Conservation (phyloP, 139 green algal species). For the Pleodorina starrii region DNA sequence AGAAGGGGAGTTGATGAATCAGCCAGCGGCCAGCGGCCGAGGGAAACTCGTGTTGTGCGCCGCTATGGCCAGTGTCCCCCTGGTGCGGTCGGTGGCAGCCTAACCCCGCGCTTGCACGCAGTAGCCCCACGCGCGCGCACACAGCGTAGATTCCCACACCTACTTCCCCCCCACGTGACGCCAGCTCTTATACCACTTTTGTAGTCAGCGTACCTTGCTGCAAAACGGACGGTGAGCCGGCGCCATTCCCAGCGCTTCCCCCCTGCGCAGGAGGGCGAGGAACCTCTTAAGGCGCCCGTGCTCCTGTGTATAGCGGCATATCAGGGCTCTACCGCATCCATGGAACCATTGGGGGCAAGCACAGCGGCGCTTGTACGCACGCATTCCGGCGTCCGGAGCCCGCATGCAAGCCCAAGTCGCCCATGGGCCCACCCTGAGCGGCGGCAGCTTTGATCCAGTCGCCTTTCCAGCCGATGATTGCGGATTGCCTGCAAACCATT, state of each 20-base stretch:
- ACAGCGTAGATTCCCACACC: too few species aligned
- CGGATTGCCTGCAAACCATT: not conserved
- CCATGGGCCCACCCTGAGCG: slow-evolving; percentile 18
- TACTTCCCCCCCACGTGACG: too few species aligned
- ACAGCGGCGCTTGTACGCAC: too few species aligned
- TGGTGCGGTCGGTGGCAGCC: too few species aligned
- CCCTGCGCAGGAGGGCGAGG: not conserved
- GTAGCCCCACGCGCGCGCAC: too few species aligned
- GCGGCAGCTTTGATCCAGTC: slow-evolving; percentile 1
- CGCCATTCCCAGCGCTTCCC: slow-evolving; percentile 3
- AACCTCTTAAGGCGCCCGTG: not conserved
- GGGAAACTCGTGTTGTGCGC: too few species aligned
- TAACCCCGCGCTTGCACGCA: too few species aligned
- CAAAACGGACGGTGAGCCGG: not conserved
- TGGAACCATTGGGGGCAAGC: too few species aligned
- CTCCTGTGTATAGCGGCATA: not conserved
- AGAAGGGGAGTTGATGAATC: not conserved
- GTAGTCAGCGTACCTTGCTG: not conserved
- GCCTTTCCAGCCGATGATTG: not conserved
- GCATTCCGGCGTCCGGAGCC: not conserved
- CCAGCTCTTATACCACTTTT: too few species aligned
- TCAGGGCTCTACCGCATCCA: too few species aligned
- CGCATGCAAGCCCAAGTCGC: not conserved
- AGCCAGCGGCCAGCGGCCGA: too few species aligned
- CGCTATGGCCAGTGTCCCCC: too few species aligned